phyloP scores from a whole-genome alignment of 1,284 basidiomycete species.

The Apiotrichum sp. region DNA sequence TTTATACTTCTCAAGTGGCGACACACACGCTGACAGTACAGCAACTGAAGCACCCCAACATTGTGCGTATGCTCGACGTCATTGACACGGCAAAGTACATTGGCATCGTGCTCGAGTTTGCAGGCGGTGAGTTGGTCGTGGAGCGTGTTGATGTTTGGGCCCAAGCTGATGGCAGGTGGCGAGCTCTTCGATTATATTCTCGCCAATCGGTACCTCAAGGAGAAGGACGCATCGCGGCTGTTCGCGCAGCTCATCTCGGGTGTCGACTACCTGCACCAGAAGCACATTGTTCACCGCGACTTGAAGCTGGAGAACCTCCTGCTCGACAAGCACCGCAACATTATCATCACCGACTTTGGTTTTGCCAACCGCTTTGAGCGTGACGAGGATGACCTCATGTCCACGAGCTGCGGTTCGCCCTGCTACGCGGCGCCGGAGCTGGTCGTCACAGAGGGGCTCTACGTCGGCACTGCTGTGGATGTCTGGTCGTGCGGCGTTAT shows the following conservation, averaged over 20 bases:
- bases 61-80: slow-evolving; percentile 95
- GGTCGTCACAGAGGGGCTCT: slow-evolving; percentile 96
- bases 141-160: background rate
- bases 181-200: slow-evolving; percentile 99
- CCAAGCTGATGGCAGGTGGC: slow-evolving; percentile 56
- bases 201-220: slow-evolving; percentile 92
- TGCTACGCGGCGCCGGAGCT: slow-evolving; percentile 99
- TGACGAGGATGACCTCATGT: slow-evolving; percentile 89
- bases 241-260: slow-evolving; percentile 98
- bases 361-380: slow-evolving; percentile 98
- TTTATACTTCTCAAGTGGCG: background rate
- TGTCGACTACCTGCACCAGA: slow-evolving; percentile 97
- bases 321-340: slow-evolving; percentile 93
- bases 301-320: slow-evolving; percentile 98
- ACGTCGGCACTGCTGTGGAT: slow-evolving; percentile 97
- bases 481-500: slow-evolving; percentile 99
- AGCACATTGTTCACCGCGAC: slow-evolving; percentile 98
- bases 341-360: slow-evolving; percentile 99
- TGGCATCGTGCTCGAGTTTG: slow-evolving; percentile 98
- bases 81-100: slow-evolving; percentile 99
- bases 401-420: slow-evolving; percentile 93
- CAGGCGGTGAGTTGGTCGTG: slow-evolving; percentile 55
- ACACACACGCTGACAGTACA: slow-evolving; percentile 40
- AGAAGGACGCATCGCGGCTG: slow-evolving; percentile 89
- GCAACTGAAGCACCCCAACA: slow-evolving; percentile 95